Conservation (phyloP, 73 alveolate genomes). For the Durusdinium trenchii region DNA sequence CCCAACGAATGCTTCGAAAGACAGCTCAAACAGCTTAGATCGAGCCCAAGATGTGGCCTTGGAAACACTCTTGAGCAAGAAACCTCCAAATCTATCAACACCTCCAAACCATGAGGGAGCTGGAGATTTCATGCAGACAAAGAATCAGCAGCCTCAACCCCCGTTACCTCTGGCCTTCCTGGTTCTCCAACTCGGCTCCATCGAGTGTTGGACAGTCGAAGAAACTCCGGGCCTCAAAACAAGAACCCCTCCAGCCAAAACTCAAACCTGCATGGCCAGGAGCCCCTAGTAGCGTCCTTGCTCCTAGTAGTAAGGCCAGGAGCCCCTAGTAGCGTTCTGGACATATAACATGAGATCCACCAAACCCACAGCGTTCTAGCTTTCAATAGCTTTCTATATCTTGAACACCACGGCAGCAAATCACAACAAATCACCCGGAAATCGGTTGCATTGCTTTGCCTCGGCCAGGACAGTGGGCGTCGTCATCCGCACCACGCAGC, state of each 20-base stretch:
- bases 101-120: not conserved
- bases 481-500: conserved; percentile 89
- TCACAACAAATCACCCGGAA: not conserved
- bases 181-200: conserved; percentile 91
- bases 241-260: too few species aligned
- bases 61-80: too few species aligned
- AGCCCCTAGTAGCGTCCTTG: too few species aligned
- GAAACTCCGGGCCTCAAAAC: conserved; percentile 56
- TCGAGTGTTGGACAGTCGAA: conserved; percentile 65
- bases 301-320: too few species aligned
- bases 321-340: too few species aligned
- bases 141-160: not conserved
- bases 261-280: not conserved
- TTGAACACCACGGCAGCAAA: not conserved
- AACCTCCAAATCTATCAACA: not conserved
- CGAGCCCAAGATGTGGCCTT: too few species aligned
- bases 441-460: too few species aligned
- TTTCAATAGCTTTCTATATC: not conserved
- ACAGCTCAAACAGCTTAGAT: too few species aligned
- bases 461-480: conserved; percentile 73
- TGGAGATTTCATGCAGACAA: not conserved
- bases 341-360: not conserved
- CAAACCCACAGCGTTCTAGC: not conserved
- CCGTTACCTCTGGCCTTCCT: conserved; percentile 28
- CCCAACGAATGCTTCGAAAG: too few species aligned